phyloP scores from a whole-genome alignment of 2,329 filamentous ascomycete genomes.

The Aspergillus sp. region DNA sequence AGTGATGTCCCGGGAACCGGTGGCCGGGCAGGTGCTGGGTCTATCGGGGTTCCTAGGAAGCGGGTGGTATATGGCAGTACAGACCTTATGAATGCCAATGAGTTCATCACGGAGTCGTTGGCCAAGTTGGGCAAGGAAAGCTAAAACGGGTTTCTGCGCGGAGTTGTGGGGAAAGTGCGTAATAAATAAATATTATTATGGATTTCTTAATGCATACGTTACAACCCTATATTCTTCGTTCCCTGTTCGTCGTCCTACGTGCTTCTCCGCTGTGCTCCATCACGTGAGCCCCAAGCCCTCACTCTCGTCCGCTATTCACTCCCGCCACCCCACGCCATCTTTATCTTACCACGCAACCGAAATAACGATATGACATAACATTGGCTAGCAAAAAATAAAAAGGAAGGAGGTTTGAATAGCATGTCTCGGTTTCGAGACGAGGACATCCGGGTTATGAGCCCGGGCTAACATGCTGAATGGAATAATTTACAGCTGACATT shows the following conservation, averaged over 20 bases:
- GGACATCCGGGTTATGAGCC: slow-evolving; percentile 39
- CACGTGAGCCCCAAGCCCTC: not conserved
- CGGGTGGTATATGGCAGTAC: slow-evolving; percentile 93
- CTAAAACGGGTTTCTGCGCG: slow-evolving; percentile 12
- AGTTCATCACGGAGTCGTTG: slow-evolving; percentile 52
- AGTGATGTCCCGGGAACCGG: slow-evolving; percentile 36
- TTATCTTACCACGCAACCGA: not conserved
- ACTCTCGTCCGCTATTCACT: not conserved
- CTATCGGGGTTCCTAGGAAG: slow-evolving; percentile 52
- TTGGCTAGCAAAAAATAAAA: not conserved
- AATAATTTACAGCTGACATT: not conserved
- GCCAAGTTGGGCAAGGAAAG: slow-evolving; percentile 50
- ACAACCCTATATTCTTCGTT: too few species aligned
- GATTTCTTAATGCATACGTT: too few species aligned
- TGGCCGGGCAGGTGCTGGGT: slow-evolving; percentile 19
- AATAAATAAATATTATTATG: not conserved
- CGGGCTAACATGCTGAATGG: slow-evolving; percentile 30
- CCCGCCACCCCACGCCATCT: not conserved
- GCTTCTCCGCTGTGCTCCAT: not conserved
- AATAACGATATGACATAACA: not conserved
- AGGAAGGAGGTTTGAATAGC: slow-evolving; percentile 1
- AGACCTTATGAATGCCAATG: slow-evolving; percentile 56
- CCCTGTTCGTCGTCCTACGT: not conserved
- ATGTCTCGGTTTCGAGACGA: slow-evolving; percentile 18
- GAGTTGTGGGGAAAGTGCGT: not conserved